Conservation (phyloP, 345 rosid species). For the Eucalyptus curtisii region DNA sequence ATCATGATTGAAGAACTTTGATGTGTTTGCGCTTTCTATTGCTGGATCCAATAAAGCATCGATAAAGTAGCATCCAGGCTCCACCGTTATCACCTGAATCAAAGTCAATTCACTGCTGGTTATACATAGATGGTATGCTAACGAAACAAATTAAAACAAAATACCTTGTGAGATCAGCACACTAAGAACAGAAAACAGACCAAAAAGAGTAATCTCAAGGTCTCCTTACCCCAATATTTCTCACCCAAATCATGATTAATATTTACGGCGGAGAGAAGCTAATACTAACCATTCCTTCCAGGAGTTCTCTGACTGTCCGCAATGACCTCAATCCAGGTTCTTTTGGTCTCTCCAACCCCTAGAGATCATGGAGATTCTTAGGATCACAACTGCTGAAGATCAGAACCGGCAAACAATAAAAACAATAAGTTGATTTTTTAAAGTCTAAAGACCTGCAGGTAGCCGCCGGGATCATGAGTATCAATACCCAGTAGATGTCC, state of each 20-base stretch:
- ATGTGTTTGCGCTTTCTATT: conserved; percentile 35
- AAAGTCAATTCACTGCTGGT: background rate
- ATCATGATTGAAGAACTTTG: conserved; percentile 54
- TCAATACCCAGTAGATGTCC: conserved; percentile 93
- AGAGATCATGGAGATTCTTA: background rate
- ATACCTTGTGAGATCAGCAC: background rate
- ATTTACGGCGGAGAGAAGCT: background rate
- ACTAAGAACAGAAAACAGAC: background rate
- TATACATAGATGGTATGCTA: background rate
- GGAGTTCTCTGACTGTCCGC: conserved; percentile 63
- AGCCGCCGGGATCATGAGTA: conserved; percentile 95
- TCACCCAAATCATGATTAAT: background rate
- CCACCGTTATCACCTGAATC: conserved; percentile 84
- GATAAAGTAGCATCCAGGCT: conserved; percentile 94
- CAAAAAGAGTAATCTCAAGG: background rate
- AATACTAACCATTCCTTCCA: conserved; percentile 69
- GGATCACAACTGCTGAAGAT: background rate
- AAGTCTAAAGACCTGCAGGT: conserved; percentile 33
- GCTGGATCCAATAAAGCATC: conserved; percentile 71
- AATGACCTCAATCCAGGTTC: conserved; percentile 74
- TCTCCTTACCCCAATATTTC: background rate
- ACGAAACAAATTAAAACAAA: background rate
- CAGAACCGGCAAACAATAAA: background rate
- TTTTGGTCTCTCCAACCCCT: conserved; percentile 62
- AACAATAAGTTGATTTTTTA: background rate